Evolutionary conservation across 371 early-diverging fungal species (phyloP).

Genomic region (Rhizopus stolonifer): DNA sequence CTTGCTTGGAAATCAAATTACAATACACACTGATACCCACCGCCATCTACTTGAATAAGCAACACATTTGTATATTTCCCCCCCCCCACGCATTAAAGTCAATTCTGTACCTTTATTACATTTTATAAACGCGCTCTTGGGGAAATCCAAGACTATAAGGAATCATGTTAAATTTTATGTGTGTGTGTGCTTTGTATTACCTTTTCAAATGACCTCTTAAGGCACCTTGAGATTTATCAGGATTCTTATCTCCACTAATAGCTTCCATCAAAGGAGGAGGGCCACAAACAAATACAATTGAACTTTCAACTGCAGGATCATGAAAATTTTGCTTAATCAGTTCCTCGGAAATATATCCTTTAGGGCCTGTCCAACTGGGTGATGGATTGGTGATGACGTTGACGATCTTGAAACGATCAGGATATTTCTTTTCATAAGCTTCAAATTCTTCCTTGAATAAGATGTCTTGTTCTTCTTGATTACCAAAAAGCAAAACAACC

Average conservation of each 20-base stretch:
- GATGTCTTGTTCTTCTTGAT: slow-evolving; percentile 83
- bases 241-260: slow-evolving; percentile 82
- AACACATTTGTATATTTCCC: too few species aligned
- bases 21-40: too few species aligned
- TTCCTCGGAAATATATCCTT: slow-evolving; percentile 69
- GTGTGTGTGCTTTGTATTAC: slow-evolving; percentile 10
- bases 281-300: slow-evolving; percentile 88
- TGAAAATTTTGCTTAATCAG: slow-evolving; percentile 68
- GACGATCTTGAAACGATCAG: slow-evolving; percentile 76
- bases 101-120: too few species aligned
- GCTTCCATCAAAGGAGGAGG: slow-evolving; percentile 77
- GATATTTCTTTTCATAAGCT: slow-evolving; percentile 57
- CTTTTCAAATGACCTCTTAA: slow-evolving; percentile 78
- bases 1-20: background rate
- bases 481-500: slow-evolving; percentile 85
- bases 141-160: slow-evolving; percentile 8
- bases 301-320: slow-evolving; percentile 46
- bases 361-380: slow-evolving; percentile 59
- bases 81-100: too few species aligned
- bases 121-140: slow-evolving; percentile 21
- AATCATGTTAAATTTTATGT: background rate
- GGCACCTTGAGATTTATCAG: slow-evolving; percentile 84
- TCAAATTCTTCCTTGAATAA: slow-evolving; percentile 84
- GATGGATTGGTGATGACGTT: slow-evolving; percentile 79
- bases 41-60: background rate